These are phyloP conservation scores for Prunus campanulata DNA, from an alignment of 306 rosid genomes.

Conservation along the genomic window DNA sequence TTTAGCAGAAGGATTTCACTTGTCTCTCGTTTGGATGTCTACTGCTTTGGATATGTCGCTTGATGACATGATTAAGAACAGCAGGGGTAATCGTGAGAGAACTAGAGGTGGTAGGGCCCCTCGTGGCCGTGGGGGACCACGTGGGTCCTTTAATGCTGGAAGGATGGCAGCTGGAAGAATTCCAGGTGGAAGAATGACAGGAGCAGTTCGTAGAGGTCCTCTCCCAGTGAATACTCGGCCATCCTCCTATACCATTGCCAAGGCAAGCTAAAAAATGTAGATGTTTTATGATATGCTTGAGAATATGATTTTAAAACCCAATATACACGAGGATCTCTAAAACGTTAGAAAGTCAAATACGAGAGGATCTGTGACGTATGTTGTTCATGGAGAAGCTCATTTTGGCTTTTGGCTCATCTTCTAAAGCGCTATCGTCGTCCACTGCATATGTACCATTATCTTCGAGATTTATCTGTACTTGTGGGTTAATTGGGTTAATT, in stretches of 20 bases:
- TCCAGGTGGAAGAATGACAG: conserved; percentile 41
- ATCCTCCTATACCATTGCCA: conserved; percentile 78
- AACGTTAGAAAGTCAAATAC: conserved; percentile 53
- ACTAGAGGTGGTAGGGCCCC: conserved; percentile 68
- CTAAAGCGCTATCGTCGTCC: conserved; percentile 45
- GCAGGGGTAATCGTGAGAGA: conserved; percentile 67
- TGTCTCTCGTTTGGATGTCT: conserved; percentile 43
- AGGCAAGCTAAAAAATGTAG: conserved; percentile 94
- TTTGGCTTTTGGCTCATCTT: conserved; percentile 52
- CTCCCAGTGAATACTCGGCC: conserved; percentile 58
- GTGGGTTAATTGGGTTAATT: conserved; percentile 66
- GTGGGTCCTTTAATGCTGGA: conserved; percentile 50
- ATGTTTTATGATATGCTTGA: conserved; percentile 73
- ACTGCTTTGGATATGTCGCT: conserved; percentile 90
- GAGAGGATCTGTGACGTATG: conserved; percentile 46
- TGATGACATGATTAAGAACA: conserved; percentile 78
- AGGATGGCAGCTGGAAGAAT: conserved; percentile 34
- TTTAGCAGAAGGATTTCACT: neutral
- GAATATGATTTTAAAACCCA: conserved; percentile 57
- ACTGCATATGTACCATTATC: conserved; percentile 45
- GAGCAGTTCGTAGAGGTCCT: conserved; percentile 73
- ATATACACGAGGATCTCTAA: conserved; percentile 38
- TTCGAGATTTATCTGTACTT: conserved; percentile 55
- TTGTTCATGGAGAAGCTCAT: conserved; percentile 72
- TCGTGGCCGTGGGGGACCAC: conserved; percentile 77